Conservation (phyloP, 768 basidiomycete genomes). For the Agaricus subrufescens region DNA sequence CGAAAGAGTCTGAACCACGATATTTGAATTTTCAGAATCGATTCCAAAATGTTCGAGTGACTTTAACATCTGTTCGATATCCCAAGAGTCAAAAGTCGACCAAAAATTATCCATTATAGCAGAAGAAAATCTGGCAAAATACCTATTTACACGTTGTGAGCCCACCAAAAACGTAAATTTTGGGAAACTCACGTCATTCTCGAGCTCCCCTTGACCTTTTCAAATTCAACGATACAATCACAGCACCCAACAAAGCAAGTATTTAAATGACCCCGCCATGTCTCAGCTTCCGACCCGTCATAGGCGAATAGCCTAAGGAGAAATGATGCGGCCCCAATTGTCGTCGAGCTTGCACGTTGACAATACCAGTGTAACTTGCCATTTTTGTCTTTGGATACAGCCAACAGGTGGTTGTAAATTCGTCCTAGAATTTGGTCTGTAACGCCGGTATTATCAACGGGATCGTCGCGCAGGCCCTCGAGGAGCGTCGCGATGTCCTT, state of each 20-base stretch:
- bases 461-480: slow-evolving; percentile 49
- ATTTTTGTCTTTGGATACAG: slow-evolving; percentile 28
- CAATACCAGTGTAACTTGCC: slow-evolving; percentile 81
- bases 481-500: slow-evolving; percentile 46
- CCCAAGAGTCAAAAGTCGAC: slow-evolving; percentile 60
- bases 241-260: slow-evolving; percentile 59
- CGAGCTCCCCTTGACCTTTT: slow-evolving; percentile 59
- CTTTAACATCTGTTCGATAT: slow-evolving; percentile 47
- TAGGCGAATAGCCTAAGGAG: slow-evolving; percentile 82
- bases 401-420: slow-evolving; percentile 53
- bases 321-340: slow-evolving; percentile 70
- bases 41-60: slow-evolving; percentile 33
- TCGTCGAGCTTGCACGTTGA: slow-evolving; percentile 47
- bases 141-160: slow-evolving; percentile 38
- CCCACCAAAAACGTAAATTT: background rate
- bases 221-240: slow-evolving; percentile 65
- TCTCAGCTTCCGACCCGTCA: slow-evolving; percentile 46
- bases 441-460: slow-evolving; percentile 45
- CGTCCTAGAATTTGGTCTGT: slow-evolving; percentile 43
- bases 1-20: slow-evolving; percentile 25
- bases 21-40: slow-evolving; percentile 13
- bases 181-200: slow-evolving; percentile 59
- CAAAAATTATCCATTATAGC: slow-evolving; percentile 55
- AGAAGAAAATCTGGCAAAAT: slow-evolving; percentile 62
- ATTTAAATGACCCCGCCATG: slow-evolving; percentile 59